Evolutionary conservation across 352 stramenopile species (phyloP).

Genomic region (Phytopythium kandeliae): DNA sequence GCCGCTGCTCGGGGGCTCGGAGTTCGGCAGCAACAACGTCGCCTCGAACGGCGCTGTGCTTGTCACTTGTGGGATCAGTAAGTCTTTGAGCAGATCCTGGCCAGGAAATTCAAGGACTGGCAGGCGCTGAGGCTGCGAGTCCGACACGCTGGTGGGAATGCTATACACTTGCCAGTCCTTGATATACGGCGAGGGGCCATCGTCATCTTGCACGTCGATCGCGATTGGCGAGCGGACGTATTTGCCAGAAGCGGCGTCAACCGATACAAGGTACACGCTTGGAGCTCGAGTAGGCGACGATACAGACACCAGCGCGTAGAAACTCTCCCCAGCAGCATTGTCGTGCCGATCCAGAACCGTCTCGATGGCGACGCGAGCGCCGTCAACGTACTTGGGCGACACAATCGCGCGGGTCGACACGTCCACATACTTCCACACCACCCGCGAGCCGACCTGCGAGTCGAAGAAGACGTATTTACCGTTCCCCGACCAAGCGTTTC

Average conservation of each 20-base stretch:
- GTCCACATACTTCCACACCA: conserved; percentile 68
- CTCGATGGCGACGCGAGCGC: conserved; percentile 34
- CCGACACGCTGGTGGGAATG: conserved; percentile 46
- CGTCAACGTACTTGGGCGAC: conserved; percentile 50
- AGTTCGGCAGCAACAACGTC: conserved; percentile 59
- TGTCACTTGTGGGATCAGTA: conserved; percentile 41
- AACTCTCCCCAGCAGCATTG: conserved; percentile 10
- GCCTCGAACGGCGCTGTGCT: conserved; percentile 69
- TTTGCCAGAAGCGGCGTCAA: conserved; percentile 38
- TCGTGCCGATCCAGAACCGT: conserved; percentile 37
- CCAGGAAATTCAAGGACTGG: conserved; percentile 10
- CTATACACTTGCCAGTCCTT: conserved; percentile 55
- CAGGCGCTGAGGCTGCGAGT: conserved; percentile 9
- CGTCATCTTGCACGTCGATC: conserved; percentile 31
- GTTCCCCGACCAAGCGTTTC: conserved; percentile 55
- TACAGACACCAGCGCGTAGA: conserved; percentile 39
- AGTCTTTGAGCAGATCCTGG: conserved; percentile 24
- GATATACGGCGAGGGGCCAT: conserved; percentile 27
- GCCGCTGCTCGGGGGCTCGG: conserved; percentile 20
- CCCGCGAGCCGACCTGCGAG: conserved; percentile 59
- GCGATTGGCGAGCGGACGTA: conserved; percentile 25
- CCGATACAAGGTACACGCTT: conserved; percentile 49
- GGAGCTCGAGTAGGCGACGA: conserved; percentile 46
- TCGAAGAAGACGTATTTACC: conserved; percentile 55
- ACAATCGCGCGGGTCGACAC: conserved; percentile 38